These are phyloP conservation scores for Phytophthora hibernalis DNA, from an alignment of 352 stramenopile species.

Conservation along the genomic window DNA sequence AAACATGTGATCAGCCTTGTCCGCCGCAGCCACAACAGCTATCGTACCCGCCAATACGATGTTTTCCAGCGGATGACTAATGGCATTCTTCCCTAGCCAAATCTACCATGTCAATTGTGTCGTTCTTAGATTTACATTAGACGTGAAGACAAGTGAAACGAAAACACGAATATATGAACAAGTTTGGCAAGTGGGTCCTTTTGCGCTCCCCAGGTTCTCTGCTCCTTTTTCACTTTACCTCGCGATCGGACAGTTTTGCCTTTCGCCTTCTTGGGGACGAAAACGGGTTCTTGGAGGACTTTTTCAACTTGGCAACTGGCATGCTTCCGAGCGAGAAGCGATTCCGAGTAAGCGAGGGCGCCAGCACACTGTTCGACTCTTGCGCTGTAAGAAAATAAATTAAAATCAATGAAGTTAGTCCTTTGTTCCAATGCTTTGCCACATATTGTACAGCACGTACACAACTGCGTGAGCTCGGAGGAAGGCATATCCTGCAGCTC, in stretches of 20 bases:
- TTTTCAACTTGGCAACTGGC: slow-evolving; percentile 82
- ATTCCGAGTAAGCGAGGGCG: slow-evolving; percentile 68
- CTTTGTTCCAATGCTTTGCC: not conserved
- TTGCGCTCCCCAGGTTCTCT: slow-evolving; percentile 13
- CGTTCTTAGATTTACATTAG: slow-evolving; percentile 8
- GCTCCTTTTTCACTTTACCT: slow-evolving; percentile 44
- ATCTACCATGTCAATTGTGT: slow-evolving; percentile 2
- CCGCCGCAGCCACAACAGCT: slow-evolving; percentile 90
- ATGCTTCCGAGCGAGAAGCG: slow-evolving; percentile 81
- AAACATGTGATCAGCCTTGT: slow-evolving; percentile 92
- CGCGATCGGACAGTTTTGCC: slow-evolving; percentile 27
- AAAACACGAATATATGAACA: slow-evolving; percentile 31
- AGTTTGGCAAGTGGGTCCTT: slow-evolving; percentile 13
- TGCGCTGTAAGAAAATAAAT: slow-evolving; percentile 33
- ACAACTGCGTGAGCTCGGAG: slow-evolving; percentile 58
- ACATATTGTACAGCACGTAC: slow-evolving; percentile 39
- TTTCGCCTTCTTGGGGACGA: slow-evolving; percentile 38
- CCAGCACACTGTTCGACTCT: slow-evolving; percentile 71
- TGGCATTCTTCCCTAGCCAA: slow-evolving; percentile 79
- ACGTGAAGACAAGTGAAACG: slow-evolving; percentile 13
- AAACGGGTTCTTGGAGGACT: slow-evolving; percentile 84
- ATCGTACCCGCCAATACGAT: slow-evolving; percentile 91
- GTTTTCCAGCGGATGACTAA: slow-evolving; percentile 94
- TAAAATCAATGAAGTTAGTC: not conserved
- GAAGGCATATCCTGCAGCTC: slow-evolving; percentile 55